Conservation (phyloP, 2,329 filamentous ascomycete species). For the Alternaria conjuncta region DNA sequence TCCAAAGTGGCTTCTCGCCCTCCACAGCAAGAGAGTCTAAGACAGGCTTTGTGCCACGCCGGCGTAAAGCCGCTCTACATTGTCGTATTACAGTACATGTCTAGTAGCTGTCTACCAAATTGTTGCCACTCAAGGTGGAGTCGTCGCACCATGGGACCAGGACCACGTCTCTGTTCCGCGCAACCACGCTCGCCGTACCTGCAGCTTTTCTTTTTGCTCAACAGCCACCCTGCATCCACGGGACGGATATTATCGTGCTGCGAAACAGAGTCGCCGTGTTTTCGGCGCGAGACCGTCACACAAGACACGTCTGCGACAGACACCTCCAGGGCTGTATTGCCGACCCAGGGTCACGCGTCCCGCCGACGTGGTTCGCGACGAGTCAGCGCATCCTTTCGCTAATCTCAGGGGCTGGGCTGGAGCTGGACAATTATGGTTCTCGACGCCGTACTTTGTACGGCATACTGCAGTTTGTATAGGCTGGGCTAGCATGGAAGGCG, state of each 20-base stretch:
- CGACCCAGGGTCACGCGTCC: background rate
- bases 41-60: background rate
- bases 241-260: background rate
- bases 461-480: background rate
- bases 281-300: background rate
- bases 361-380: background rate
- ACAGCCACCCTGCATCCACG: background rate
- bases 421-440: background rate
- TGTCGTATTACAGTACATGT: background rate
- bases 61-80: background rate
- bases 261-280: background rate
- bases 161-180: background rate
- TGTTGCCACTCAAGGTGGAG: background rate
- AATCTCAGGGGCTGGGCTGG: slow-evolving; percentile 11
- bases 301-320: background rate
- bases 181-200: slow-evolving; percentile 1
- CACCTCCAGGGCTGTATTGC: background rate
- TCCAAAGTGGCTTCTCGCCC: background rate
- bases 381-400: slow-evolving; percentile 3
- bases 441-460: background rate
- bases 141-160: slow-evolving; percentile 9
- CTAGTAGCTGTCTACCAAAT: background rate
- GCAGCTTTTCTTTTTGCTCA: background rate
- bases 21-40: background rate
- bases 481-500: background rate